Conservation (phyloP, 2,329 filamentous ascomycete genomes). For the Sporothrix pallida region DNA sequence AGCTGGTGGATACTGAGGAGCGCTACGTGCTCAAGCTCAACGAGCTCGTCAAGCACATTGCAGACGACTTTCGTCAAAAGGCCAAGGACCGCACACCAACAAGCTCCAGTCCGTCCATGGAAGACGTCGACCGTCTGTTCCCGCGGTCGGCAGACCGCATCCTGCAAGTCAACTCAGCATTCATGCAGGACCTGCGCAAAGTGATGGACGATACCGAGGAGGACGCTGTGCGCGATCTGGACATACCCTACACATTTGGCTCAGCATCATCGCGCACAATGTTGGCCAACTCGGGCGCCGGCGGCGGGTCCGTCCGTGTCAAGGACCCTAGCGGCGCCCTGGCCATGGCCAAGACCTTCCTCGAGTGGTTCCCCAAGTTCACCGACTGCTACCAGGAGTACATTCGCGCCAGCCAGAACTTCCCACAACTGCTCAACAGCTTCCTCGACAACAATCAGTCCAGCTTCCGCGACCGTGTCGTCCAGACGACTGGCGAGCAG, state of each 20-base stretch:
- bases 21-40: slow-evolving; percentile 89
- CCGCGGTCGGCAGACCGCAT: slow-evolving; percentile 81
- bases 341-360: slow-evolving; percentile 77
- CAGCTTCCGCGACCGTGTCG: slow-evolving; percentile 79
- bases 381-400: slow-evolving; percentile 91
- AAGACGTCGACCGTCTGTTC: slow-evolving; percentile 78
- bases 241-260: slow-evolving; percentile 53
- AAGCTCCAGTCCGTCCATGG: slow-evolving; percentile 73
- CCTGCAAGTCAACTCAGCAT: slow-evolving; percentile 78
- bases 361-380: slow-evolving; percentile 94
- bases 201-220: slow-evolving; percentile 85
- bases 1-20: slow-evolving; percentile 91
- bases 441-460: slow-evolving; percentile 74
- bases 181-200: slow-evolving; percentile 75
- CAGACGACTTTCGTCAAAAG: slow-evolving; percentile 76
- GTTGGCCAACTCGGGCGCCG: slow-evolving; percentile 25
- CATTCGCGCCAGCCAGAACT: slow-evolving; percentile 86
- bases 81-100: slow-evolving; percentile 62
- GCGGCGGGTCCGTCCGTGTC: slow-evolving; percentile 52
- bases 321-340: slow-evolving; percentile 80
- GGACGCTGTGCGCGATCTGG: slow-evolving; percentile 77
- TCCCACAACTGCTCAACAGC: slow-evolving; percentile 77
- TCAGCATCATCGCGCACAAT: slow-evolving; percentile 39
- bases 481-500: slow-evolving; percentile 86
- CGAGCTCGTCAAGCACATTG: slow-evolving; percentile 80